Base-by-base conservation (phyloP, 73 alveolate genomes). In the Paramecium pentaurelia region DNA sequence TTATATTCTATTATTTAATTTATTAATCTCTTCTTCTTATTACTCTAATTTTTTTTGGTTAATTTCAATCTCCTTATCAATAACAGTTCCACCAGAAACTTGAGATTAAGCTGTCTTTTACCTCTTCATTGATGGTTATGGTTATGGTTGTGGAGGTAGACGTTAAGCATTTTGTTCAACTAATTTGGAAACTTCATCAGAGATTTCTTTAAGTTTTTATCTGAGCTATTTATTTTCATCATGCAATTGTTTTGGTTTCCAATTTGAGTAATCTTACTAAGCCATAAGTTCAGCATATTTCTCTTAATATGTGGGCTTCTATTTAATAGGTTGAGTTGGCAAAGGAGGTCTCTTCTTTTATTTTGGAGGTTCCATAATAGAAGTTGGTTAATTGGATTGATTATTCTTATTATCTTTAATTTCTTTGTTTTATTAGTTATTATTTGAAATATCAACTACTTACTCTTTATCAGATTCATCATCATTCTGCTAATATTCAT, bases 221-320 rank as follows among this genome's bases (percentile, higher is more conserved):
- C 84, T 64, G 1, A 64, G 84, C 16, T 32, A 6, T 64, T 64
- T 64, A 64, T 64, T 64, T 28, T 64, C 84, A 14, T 64, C 84
- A 9, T 64, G 47, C 47, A 64, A 64, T 54, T 64, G 84, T n/a
- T 64, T 64, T 64, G 84, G 84, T 64, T 64, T 64, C 84, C 84
- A 64, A 32, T 64, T 34, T 1, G 84, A 10, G 47, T 64, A 64
- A 28, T 64, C 84, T 28, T 32, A 12, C 0, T 0, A 8, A 34
- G 49, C 84, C 47, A 64, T 28, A 2, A 64, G 27, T 12, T 64
- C 84, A 3, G 84, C 84, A 64, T 28, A 64, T 64, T 64, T 64
- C 47, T 64, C 84, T 4, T 28, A 32, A 34, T 64, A 64, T 0
- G 84, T 64, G 10, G 84, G 84, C 3, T 64, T 64, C 28, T 64